Conservation (phyloP, 768 basidiomycete species). For the Hysterangium stoloniferum region DNA sequence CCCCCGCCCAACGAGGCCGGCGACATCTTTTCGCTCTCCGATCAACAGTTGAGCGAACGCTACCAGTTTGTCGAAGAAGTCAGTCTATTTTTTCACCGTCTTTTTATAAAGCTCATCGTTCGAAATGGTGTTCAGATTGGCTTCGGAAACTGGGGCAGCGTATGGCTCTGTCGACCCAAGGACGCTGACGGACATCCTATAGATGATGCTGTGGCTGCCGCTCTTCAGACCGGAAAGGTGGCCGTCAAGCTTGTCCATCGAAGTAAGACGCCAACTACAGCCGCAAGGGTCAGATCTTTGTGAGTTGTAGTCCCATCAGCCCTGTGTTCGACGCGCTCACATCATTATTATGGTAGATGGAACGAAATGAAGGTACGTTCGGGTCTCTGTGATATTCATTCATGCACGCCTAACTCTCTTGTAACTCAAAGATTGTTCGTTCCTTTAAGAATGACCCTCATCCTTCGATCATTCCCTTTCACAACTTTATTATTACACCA, state of each 20-base stretch:
- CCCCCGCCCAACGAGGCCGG: constrained; percentile 23
- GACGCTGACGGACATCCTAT: constrained; percentile 28
- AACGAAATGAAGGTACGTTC: constrained; percentile 76
- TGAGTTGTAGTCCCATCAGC: constrained; percentile 32
- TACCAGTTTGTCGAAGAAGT: constrained; percentile 75
- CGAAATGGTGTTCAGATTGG: constrained; percentile 51
- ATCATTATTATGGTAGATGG: constrained; percentile 53
- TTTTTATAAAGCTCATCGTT: constrained; percentile 2
- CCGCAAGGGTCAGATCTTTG: constrained; percentile 84
- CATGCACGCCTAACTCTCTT: not conserved
- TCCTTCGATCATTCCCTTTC: constrained; percentile 87
- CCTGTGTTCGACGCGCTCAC: not conserved
- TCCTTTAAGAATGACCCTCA: constrained; percentile 79
- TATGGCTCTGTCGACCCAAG: constrained; percentile 72
- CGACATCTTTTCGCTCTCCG: constrained; percentile 70
- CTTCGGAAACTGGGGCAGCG: constrained; percentile 89
- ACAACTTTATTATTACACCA: constrained; percentile 89
- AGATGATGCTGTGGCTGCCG: constrained; percentile 30
- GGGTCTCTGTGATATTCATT: not conserved
- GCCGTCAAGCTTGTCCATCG: constrained; percentile 94
- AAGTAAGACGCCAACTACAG: constrained; percentile 68
- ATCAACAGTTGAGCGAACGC: constrained; percentile 60
- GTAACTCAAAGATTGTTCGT: constrained; percentile 51
- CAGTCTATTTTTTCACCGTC: constrained; percentile 15
- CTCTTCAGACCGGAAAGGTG: constrained; percentile 46